Percentiles rank a stretch among this genome's conserved stretches.
Conservation (phyloP, 2,329 filamentous ascomycete species). For the Cryphonectria parasitica region DNA sequence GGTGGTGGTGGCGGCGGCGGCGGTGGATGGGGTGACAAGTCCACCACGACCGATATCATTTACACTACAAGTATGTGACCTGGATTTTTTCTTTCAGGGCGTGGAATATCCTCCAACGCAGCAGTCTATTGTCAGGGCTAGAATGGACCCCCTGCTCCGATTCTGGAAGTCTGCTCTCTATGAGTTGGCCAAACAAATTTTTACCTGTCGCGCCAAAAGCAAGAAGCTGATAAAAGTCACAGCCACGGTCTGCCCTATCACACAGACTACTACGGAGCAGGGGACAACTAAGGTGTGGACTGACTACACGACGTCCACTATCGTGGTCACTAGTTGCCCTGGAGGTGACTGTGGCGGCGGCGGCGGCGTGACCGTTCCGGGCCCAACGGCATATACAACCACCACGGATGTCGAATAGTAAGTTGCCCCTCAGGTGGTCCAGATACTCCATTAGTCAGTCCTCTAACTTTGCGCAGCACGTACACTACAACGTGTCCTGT, state of each 20-base stretch:
- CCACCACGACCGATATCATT: constrained; percentile 31
- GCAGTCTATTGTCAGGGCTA: neutral
- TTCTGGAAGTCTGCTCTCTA: no score
- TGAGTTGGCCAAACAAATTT: no score
- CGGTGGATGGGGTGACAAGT: constrained; percentile 20
- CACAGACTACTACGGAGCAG: constrained; percentile 44
- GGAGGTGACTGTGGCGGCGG: constrained; percentile 40
- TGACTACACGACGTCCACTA: constrained; percentile 47
- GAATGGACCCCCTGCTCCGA: no score
- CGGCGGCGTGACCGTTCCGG: constrained; percentile 43
- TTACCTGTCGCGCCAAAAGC: neutral
- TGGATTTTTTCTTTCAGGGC: neutral
- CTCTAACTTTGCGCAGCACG: constrained; percentile 32
- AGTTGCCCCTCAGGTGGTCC: neutral
- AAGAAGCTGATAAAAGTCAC: constrained; percentile 42
- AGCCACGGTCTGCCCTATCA: constrained; percentile 51
- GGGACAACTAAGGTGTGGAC: constrained; percentile 49
- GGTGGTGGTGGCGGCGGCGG: constrained; percentile 21
- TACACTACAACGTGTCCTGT: constrained; percentile 45
- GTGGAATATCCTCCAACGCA: neutral
- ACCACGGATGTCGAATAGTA: constrained; percentile 36
- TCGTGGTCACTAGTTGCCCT: constrained; percentile 45
- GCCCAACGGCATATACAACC: constrained; percentile 39
- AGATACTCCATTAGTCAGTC: no score
- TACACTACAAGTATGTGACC: constrained; percentile 27